Evolutionary conservation across 441 rosid species (phyloP).

Genomic region (Cnidoscolus chayamansa): DNA sequence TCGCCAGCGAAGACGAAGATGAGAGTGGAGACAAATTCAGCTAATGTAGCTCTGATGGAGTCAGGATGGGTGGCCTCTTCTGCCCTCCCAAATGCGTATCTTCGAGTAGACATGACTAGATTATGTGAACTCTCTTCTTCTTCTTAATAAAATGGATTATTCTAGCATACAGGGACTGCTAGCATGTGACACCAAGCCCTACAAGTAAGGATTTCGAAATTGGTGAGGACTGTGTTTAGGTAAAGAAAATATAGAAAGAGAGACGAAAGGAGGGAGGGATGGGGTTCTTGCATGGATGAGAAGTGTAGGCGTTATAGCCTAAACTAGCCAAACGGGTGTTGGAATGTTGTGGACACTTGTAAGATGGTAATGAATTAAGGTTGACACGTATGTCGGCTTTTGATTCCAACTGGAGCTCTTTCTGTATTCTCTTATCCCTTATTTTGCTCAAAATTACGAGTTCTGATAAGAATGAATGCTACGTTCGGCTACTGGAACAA

Average conservation of each 20-base stretch:
- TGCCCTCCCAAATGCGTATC: constrained; percentile 61
- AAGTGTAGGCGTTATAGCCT: constrained; percentile 33
- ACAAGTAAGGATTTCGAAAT: no score
- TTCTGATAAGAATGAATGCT: not conserved
- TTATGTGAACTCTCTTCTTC: not conserved
- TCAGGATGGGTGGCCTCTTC: constrained; percentile 83
- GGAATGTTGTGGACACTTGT: constrained; percentile 51
- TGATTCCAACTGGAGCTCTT: constrained; percentile 13
- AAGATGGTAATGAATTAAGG: constrained; percentile 22
- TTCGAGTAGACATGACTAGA: constrained; percentile 49
- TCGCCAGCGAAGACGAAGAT: constrained; percentile 78
- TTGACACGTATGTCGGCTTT: constrained; percentile 42
- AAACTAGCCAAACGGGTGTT: constrained; percentile 29
- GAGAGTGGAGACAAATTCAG: constrained; percentile 70
- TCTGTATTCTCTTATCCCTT: constrained; percentile 5
- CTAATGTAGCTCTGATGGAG: constrained; percentile 62
- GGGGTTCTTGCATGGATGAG: constrained; percentile 33
- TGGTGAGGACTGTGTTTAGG: not conserved
- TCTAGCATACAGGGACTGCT: no score
- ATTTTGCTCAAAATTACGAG: no score
- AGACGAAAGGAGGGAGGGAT: constrained; percentile 15
- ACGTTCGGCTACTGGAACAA: not conserved
- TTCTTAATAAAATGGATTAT: no score
- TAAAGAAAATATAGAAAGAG: not conserved
- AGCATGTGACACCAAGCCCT: no score